phyloP scores from a whole-genome alignment of 2,329 filamentous ascomycete genomes.

The Xylariaceae sp. region DNA sequence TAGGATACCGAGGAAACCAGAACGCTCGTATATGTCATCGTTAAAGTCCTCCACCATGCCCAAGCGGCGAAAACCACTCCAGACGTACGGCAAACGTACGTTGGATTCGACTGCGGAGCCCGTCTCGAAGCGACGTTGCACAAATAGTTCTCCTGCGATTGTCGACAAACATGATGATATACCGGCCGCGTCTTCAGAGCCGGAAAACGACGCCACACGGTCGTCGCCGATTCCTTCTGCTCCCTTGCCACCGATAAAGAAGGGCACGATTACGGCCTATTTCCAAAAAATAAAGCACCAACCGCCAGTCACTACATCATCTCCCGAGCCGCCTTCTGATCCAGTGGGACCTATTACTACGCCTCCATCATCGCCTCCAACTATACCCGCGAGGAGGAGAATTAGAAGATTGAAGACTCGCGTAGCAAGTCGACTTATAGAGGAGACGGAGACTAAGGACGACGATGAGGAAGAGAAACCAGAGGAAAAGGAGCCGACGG shows the following conservation, averaged over 20 bases:
- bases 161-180: not conserved
- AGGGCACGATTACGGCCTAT: conserved; percentile 31
- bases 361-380: conserved; percentile 32
- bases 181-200: not conserved
- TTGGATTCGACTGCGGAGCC: conserved; percentile 22
- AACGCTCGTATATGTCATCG: conserved; percentile 21
- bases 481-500: not conserved
- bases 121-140: conserved; percentile 24
- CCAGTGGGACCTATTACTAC: conserved; percentile 23
- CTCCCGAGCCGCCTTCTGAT: conserved; percentile 21
- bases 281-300: conserved; percentile 28
- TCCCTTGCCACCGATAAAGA: conserved; percentile 18
- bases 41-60: conserved; percentile 15
- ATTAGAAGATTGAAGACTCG: conserved; percentile 34
- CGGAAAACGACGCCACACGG: not conserved
- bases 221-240: not conserved
- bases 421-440: conserved; percentile 13
- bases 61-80: conserved; percentile 29
- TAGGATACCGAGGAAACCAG: conserved; percentile 20
- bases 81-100: conserved; percentile 37
- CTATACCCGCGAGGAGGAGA: conserved; percentile 20
- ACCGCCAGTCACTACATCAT: conserved; percentile 11
- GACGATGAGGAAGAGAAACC: conserved; percentile 5
- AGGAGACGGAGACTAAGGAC: conserved; percentile 12
- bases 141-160: conserved; percentile 1